Percentiles rank a stretch among this genome's conserved stretches.
Conservation (phyloP, 2,329 filamentous ascomycete genomes). For the Fusarium compactum region DNA sequence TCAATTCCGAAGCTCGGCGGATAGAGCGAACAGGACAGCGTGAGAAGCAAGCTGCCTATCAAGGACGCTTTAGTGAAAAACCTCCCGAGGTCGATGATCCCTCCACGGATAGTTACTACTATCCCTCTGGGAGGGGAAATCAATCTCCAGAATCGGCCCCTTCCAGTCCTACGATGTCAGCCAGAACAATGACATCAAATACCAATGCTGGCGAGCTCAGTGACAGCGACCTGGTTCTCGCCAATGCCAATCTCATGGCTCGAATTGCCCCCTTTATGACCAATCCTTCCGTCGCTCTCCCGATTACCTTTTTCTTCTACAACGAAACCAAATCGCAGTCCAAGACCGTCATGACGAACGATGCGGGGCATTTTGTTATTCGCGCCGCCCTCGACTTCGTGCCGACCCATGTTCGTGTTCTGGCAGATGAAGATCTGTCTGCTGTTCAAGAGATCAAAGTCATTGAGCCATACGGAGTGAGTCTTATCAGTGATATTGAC, state of each 20-base stretch:
- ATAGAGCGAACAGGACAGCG: constrained; percentile 79
- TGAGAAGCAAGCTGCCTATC: constrained; percentile 77
- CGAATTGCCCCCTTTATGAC: constrained; percentile 91
- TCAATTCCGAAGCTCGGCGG: constrained; percentile 79
- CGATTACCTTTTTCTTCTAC: constrained; percentile 95
- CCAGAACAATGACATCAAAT: constrained; percentile 48
- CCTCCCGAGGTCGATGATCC: constrained; percentile 61
- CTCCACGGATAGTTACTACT: constrained; percentile 51
- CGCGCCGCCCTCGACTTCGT: constrained; percentile 88
- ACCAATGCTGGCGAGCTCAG: constrained; percentile 70
- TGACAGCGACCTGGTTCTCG: constrained; percentile 79
- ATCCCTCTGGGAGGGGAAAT: constrained; percentile 49
- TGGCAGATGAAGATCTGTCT: constrained; percentile 88
- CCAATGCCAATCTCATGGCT: constrained; percentile 89
- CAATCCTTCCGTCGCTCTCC: constrained; percentile 79
- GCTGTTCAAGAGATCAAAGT: constrained; percentile 82
- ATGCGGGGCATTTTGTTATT: constrained; percentile 87
- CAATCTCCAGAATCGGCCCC: constrained; percentile 56
- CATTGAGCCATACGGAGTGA: constrained; percentile 83
- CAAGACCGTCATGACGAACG: constrained; percentile 85
- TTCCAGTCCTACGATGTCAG: constrained; percentile 57
- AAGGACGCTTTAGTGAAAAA: constrained; percentile 79
- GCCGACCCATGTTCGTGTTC: constrained; percentile 87
- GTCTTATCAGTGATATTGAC: constrained; percentile 96
- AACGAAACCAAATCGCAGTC: constrained; percentile 86